A percentile compares a stretch with the other conserved stretches of the same genome.
These are phyloP conservation scores for Cymbopogon citratus DNA, from an alignment of 176 grass and related monocot species.

Conservation along the genomic window DNA sequence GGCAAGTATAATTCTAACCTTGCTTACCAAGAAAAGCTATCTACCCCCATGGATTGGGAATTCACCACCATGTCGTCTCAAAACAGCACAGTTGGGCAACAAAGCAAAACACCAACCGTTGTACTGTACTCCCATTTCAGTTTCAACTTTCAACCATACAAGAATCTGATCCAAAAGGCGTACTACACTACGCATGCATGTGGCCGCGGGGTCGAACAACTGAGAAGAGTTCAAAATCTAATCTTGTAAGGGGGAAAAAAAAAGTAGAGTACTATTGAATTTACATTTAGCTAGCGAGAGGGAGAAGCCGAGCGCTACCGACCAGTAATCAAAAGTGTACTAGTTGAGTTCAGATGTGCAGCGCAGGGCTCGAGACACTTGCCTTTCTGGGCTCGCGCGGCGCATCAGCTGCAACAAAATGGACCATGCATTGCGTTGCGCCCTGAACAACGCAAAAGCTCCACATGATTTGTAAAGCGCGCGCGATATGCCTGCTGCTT, in stretches of 20 bases:
- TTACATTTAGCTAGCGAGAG: not conserved
- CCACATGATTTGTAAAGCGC: slow-evolving; percentile 4
- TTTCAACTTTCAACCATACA: not conserved
- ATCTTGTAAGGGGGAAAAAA: not conserved
- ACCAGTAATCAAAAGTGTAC: not conserved
- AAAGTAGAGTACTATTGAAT: not conserved
- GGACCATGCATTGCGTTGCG: slow-evolving; percentile 2
- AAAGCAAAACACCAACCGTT: not conserved
- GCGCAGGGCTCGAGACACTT: slow-evolving; percentile 8
- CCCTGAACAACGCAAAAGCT: slow-evolving; percentile 29
- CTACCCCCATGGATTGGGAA: not conserved
- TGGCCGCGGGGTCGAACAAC: slow-evolving; percentile 7
- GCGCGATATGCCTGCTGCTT: not conserved
- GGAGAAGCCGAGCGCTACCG: not conserved
- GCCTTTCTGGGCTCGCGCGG: not conserved
- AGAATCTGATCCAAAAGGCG: slow-evolving; percentile 35
- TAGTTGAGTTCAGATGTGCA: not conserved
- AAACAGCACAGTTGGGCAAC: not conserved
- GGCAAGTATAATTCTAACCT: slow-evolving; percentile 25
- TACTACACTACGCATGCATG: not conserved
- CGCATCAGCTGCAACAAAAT: not conserved
- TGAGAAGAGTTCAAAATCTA: no score
- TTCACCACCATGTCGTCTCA: not conserved
- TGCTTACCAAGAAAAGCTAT: slow-evolving; percentile 21
- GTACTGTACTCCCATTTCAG: not conserved